These are phyloP conservation scores for Colletotrichum sp. DNA, from an alignment of 2,329 filamentous ascomycete genomes.

Conservation along the genomic window DNA sequence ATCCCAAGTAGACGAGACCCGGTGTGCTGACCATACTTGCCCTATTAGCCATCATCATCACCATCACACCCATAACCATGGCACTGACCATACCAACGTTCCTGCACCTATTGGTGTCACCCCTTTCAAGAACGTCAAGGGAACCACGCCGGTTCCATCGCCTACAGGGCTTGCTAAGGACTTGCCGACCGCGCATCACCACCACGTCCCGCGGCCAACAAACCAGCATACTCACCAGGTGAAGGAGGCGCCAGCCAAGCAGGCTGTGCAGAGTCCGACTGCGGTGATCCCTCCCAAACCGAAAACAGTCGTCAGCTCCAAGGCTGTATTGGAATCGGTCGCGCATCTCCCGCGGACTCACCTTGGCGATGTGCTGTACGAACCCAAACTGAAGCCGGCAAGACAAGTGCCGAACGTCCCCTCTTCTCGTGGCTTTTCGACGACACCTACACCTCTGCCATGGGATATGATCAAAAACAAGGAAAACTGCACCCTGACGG, in stretches of 20 bases:
- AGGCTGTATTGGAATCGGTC: slow-evolving; percentile 75
- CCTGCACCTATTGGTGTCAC: slow-evolving; percentile 45
- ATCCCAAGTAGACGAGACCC: background rate
- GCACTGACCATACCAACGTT: slow-evolving; percentile 45
- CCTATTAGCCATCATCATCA: slow-evolving; percentile 58
- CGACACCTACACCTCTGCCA: slow-evolving; percentile 75
- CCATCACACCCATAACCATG: slow-evolving; percentile 63
- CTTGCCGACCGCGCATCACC: slow-evolving; percentile 46
- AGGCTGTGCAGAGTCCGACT: slow-evolving; percentile 38
- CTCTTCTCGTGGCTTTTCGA: slow-evolving; percentile 49
- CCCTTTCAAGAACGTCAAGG: slow-evolving; percentile 57
- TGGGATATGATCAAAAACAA: slow-evolving; percentile 73
- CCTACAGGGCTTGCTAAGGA: slow-evolving; percentile 46
- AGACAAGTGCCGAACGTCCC: slow-evolving; percentile 47
- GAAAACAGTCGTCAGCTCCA: slow-evolving; percentile 70
- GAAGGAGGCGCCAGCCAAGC: slow-evolving; percentile 26
- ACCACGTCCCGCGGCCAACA: slow-evolving; percentile 43
- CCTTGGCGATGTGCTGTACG: slow-evolving; percentile 84
- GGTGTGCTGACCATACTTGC: background rate
- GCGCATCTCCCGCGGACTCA: slow-evolving; percentile 76
- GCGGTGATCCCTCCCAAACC: slow-evolving; percentile 61
- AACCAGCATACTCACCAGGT: slow-evolving; percentile 23
- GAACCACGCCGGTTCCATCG: slow-evolving; percentile 48
- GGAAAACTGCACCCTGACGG: slow-evolving; percentile 88
- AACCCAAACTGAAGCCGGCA: slow-evolving; percentile 65